Evolutionary conservation across 1,284 basidiomycete species (phyloP), one percentile per base, ranked within the genome.

Genomic region (Cryptococcus amylolentus): DNA sequence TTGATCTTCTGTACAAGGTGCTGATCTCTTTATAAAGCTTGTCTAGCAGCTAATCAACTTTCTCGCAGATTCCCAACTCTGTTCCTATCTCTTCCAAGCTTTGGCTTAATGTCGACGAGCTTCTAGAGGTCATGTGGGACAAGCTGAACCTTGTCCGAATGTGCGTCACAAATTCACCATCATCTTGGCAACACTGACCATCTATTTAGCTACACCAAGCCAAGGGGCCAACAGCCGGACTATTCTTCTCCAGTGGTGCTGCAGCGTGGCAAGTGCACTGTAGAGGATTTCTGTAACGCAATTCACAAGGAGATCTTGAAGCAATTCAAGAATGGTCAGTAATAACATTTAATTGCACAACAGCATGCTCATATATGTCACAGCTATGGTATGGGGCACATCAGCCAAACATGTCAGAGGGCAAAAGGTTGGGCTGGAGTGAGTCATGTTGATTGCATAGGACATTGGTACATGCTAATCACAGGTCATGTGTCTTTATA

Each of bases 21-120:
- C 44, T 51, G 4, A 20, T 41, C 1, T 26, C 13, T 39, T 9
- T 8, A 13, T 16, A 38, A 16, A n/a, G 8, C 18, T 13, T 31
- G 23, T 26, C 27, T 10, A 23, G 9, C 26, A 46, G 18, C 26
- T 14, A 27, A 23, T 46, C 44, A 46, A 26, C 18, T 23, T 8
- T 42, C 10, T 27, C 26, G 9, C 49, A 79, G 78, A 98, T 98
- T 65, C 96, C 96, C 16, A 85, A 91, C 77, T 92, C 90, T 57
- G 95, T 98, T 6, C 96, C 96, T 5, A 84, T 99, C 72, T 72
- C 69, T 27, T 72, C 91, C 9, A 84, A 85, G 61, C 86, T 92
- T 72, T 98, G 95, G 95, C 82, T 97, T 68, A 98, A 98, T 78
- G 81, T 98, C 67, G 96, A 98, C 77, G 96, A 99, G 75, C 82